Percentiles rank a stretch among this genome's conserved stretches.
Evolutionary conservation across 148 eudicot species (phyloP).

Genomic region (Talinum fruticosum): DNA sequence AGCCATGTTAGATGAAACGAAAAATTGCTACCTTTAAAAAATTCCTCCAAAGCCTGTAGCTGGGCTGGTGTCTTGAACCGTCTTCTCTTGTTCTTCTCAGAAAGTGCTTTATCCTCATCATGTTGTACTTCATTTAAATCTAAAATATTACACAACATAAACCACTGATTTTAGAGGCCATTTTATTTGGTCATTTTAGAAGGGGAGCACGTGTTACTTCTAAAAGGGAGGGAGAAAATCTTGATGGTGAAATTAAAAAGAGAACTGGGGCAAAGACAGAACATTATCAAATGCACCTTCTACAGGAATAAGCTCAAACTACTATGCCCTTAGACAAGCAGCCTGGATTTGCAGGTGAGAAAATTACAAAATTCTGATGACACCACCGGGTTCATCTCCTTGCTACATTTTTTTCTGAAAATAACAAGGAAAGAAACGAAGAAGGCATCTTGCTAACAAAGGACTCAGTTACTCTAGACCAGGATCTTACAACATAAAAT

Average conservation of each 20-base stretch:
- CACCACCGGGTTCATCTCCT: not conserved
- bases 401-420: too few species aligned
- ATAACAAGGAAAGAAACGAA: too few species aligned
- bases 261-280: not conserved
- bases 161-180: not conserved
- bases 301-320: not conserved
- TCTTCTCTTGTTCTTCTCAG: slow-evolving; percentile 64
- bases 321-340: not conserved
- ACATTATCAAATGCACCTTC: not conserved
- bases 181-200: not conserved
- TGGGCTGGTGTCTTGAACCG: slow-evolving; percentile 75
- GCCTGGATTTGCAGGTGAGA: not conserved
- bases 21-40: slow-evolving; percentile 55
- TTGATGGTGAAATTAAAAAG: not conserved
- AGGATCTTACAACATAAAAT: not conserved
- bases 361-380: not conserved
- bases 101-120: slow-evolving; percentile 54
- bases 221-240: not conserved
- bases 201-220: not conserved
- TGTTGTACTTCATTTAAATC: slow-evolving; percentile 45
- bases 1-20: not conserved
- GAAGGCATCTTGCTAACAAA: too few species aligned
- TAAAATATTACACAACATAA: slow-evolving; percentile 25
- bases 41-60: slow-evolving; percentile 71
- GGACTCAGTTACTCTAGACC: too few species aligned